Conservation (phyloP, 2,329 filamentous ascomycete genomes). For the Ophiostoma sp. region DNA sequence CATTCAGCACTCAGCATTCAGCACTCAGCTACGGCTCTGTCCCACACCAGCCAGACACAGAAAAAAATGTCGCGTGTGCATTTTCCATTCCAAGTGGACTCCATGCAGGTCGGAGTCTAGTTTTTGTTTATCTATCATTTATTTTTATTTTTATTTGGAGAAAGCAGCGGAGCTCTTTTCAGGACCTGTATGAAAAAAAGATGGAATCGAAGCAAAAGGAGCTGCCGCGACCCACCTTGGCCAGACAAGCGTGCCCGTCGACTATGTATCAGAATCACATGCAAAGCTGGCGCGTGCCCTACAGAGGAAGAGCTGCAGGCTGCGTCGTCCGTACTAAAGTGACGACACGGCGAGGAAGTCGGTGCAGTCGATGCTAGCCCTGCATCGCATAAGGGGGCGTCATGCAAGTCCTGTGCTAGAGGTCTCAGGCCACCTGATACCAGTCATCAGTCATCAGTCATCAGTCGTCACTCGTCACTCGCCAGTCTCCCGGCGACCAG, state of each 20-base stretch:
- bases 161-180: not conserved
- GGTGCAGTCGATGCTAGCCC: not conserved
- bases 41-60: not conserved
- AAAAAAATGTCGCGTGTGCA: constrained; percentile 8
- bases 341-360: not conserved
- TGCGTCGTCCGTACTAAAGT: not conserved
- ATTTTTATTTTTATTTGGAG: not conserved
- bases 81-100: not conserved
- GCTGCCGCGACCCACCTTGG: not conserved
- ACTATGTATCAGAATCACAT: constrained; percentile 11
- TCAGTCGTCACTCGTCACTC: not conserved
- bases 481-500: constrained; percentile 6
- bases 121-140: not conserved
- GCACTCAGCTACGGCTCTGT: too few relatives aligned
- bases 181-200: not conserved
- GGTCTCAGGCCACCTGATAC: too few relatives aligned
- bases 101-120: not conserved
- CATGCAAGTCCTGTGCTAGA: not conserved
- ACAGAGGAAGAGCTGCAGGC: not conserved
- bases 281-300: not conserved
- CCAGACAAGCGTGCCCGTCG: constrained; percentile 5
- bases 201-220: not conserved
- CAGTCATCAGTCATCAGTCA: too few relatives aligned
- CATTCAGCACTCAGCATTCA: too few relatives aligned
- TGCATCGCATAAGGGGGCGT: not conserved